phyloP scores from a whole-genome alignment of 805 yeast genomes.

The Sungouiella blattae region DNA sequence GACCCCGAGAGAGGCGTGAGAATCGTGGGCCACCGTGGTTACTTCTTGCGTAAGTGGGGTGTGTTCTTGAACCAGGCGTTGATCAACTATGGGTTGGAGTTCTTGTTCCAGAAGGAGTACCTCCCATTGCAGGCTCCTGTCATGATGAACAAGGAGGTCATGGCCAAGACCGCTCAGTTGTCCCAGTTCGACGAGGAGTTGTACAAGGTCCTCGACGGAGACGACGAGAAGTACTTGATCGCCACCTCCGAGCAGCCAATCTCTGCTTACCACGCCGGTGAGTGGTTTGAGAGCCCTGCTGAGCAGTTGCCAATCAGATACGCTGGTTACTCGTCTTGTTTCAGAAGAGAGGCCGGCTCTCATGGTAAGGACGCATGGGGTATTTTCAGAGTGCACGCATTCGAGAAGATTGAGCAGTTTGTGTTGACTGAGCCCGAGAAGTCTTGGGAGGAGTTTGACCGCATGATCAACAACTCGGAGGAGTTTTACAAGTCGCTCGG shows the following conservation, averaged over 20 bases:
- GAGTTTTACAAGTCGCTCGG: constrained; percentile 89
- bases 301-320: constrained; percentile 96
- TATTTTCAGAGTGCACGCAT: constrained; percentile 97
- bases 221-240: constrained; percentile 94
- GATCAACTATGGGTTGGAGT: constrained; percentile 90
- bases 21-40: constrained; percentile 98
- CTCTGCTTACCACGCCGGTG: constrained; percentile 94
- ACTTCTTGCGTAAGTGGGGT: constrained; percentile 91
- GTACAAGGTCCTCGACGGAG: constrained; percentile 95
- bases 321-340: constrained; percentile 98
- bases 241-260: constrained; percentile 99
- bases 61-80: constrained; percentile 97
- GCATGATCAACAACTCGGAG: constrained; percentile 89
- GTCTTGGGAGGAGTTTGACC: constrained; percentile 96
- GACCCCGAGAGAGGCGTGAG: constrained; percentile 99
- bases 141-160: constrained; percentile 98
- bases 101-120: constrained; percentile 76
- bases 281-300: constrained; percentile 97
- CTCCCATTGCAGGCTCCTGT: constrained; percentile 96
- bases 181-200: constrained; percentile 97
- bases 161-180: constrained; percentile 99
- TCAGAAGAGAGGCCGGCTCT: constrained; percentile 99
- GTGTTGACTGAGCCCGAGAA: constrained; percentile 95
- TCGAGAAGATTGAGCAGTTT: constrained; percentile 97
- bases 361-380: constrained; percentile 99